Evolutionary conservation across 2,329 filamentous ascomycete genomes (phyloP).

Genomic region (Epichloe glyceriae): DNA sequence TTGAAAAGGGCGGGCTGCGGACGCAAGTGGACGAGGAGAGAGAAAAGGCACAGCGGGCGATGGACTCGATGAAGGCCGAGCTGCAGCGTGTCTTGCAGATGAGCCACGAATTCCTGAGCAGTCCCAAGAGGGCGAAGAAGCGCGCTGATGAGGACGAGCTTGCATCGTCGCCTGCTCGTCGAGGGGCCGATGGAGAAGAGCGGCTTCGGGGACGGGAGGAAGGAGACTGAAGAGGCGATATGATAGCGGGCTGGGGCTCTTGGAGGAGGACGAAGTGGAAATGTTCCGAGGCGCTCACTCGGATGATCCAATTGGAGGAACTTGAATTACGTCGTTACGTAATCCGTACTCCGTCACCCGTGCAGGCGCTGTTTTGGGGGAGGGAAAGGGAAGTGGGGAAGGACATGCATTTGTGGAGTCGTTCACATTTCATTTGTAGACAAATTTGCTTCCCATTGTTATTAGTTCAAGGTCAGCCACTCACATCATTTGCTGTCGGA

Average conservation of each 20-base stretch:
- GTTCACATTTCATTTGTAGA: neutral
- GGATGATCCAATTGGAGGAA: too few relatives aligned
- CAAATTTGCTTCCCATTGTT: neutral
- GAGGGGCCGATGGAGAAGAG: conserved; percentile 8
- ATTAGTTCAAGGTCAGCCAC: neutral
- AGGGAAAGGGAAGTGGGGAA: too few relatives aligned
- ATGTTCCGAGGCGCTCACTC: too few relatives aligned
- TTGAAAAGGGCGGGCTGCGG: conserved; percentile 31
- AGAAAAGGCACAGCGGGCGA: conserved; percentile 27
- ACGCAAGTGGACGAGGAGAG: conserved; percentile 24
- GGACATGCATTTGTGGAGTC: too few relatives aligned
- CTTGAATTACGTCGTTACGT: too few relatives aligned
- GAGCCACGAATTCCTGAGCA: conserved; percentile 30
- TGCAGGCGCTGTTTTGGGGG: too few relatives aligned
- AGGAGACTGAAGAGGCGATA: conserved; percentile 31
- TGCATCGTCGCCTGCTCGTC: conserved; percentile 7
- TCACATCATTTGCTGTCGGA: neutral
- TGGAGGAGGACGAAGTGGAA: conserved; percentile 39
- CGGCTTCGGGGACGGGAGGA: neutral
- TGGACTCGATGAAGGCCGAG: conserved; percentile 39
- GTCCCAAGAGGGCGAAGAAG: conserved; percentile 12
- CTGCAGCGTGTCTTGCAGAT: conserved; percentile 34
- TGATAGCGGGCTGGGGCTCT: conserved; percentile 42
- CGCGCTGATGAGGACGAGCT: conserved; percentile 1
- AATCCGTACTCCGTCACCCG: too few relatives aligned